Percentiles rank a stretch among this genome's conserved stretches.
Conservation (phyloP, 306 rosid genomes). For the Cercis canadensis region DNA sequence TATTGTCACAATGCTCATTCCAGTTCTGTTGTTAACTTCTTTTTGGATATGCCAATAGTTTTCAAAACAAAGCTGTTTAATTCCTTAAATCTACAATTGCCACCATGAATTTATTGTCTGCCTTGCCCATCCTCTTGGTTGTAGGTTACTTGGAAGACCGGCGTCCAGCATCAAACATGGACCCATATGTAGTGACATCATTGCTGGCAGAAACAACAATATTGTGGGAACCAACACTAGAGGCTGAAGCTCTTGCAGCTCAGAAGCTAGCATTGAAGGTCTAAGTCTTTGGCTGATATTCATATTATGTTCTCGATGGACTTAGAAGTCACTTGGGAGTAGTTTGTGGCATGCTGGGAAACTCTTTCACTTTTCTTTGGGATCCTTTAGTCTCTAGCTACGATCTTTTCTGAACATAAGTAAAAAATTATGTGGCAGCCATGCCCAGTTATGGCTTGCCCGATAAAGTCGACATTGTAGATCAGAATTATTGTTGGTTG, state of each 20-base stretch:
- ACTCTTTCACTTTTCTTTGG: slow-evolving; percentile 41
- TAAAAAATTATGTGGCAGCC: slow-evolving; percentile 35
- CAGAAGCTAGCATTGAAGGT: slow-evolving; percentile 87
- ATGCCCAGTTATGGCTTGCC: slow-evolving; percentile 47
- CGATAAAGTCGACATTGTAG: slow-evolving; percentile 39
- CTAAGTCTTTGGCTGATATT: slow-evolving; percentile 45
- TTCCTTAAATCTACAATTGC: slow-evolving; percentile 12
- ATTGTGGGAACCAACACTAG: slow-evolving; percentile 94
- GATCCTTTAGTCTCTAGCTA: slow-evolving; percentile 54
- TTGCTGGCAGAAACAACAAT: slow-evolving; percentile 83
- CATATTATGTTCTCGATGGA: slow-evolving; percentile 29
- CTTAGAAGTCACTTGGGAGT: slow-evolving; percentile 10
- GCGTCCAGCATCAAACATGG: slow-evolving; percentile 99
- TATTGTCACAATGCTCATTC: neutral
- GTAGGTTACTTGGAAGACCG: slow-evolving; percentile 98
- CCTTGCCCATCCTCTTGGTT: slow-evolving; percentile 10
- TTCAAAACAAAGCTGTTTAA: slow-evolving; percentile 8
- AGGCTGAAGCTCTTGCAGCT: slow-evolving; percentile 98
- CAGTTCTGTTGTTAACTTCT: neutral
- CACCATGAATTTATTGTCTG: neutral
- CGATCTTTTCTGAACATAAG: slow-evolving; percentile 57
- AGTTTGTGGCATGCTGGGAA: slow-evolving; percentile 25
- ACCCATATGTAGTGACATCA: slow-evolving; percentile 85
- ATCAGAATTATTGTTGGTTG: slow-evolving; percentile 40
- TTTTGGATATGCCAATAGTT: neutral